Base-by-base conservation (phyloP, 805 yeast species). In the Kockiozyma suomiensis region DNA sequence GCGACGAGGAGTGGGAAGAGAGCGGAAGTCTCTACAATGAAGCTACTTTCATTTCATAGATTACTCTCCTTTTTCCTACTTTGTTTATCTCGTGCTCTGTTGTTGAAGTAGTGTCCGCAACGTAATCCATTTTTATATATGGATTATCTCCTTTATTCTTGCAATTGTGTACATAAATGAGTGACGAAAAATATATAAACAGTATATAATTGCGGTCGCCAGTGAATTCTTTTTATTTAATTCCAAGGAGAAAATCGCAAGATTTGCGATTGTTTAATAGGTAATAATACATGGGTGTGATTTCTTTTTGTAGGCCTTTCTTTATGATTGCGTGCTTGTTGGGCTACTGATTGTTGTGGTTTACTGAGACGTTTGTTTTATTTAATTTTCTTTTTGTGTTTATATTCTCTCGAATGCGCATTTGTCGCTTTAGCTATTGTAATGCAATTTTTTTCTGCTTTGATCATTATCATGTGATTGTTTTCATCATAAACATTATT, bases 11-110 rank as follows among this genome's bases (percentile, higher is more conserved):
- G 48, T 71, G 71, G 50, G 71, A 67, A 50, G 93, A 87, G 71
- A 73, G 74, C 43, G 96, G 96, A 49, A 71, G 81, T 59, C 88
- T 84, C 30, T 90, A 85, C 77, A 83, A 79, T 69, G 97, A 90
- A 75, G 88, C 89, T 38, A 90, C 96, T 8, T 90, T 90, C 70
- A 90, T 90, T 66, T 76, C 79, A 21, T 75, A 70, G 54, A 26
- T 42, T 17, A 8, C 17, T 47, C 12, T 5, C 25, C 21, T n/a
- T 26, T 25, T 38, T 40, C n/a, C 25, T 37, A 8, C 21, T 12
- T 17, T 37, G 37, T 21, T 26, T 38, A 6, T 7, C 35, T 23
- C 33, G 19, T 37, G 8, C 23, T n/a, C 33, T 26, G 25, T 23
- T 37, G 32, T 49, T 38, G 19, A 37, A 4, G 17, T 17, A n/a